Base-by-base conservation (phyloP, 331 rosid genomes). In the Erythrophleum ivorense region DNA sequence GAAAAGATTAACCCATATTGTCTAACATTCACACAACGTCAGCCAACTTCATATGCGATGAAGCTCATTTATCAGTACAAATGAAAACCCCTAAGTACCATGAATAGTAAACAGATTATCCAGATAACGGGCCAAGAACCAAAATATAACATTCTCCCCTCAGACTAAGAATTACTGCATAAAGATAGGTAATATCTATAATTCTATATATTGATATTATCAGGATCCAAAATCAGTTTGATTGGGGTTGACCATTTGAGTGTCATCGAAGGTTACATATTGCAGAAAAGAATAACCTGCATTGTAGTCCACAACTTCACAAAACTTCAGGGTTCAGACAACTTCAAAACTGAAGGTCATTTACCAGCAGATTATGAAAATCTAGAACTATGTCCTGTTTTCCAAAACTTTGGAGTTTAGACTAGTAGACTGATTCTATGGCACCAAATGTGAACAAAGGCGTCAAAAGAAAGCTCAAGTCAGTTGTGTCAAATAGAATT, bases 1-100 rank as follows among this genome's bases (percentile, higher is more conserved):
- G 11, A 68, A 53, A 49, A 18, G 74, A 58, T 45, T 45, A 69
- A 50, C 75, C 63, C 36, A 31, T 24, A 67, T 57, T 34, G 62
- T 41, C 29, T 55, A 46, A 48, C 67, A 78, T 58, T 19, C 52
- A 67, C 29, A 41, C 2, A 15, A 50, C 34, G 16, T 50, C 41
- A 75, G 38, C 41, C 74, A 75, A 38, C 71, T 60, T 60, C 34
- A 46, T 48, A 34, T 48, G 49, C 43, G 14, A 12, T 5, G 19
- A 52, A 57, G 67, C 73, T 53, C 45, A 38, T 2, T n/a, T 6
- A 63, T 36, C 68, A 52, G 33, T 6, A 76, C n/a, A 9, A 43
- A 13, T 63, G 0, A 33, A 33, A 63, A 10, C 74, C 9, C 11
- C 54, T 0, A 41, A 29, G 54, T 41, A 45, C 33, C 3, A 68